Percentiles rank a stretch among this genome's conserved stretches.
These are phyloP conservation scores for Stemphylium beticola DNA, from an alignment of 2,329 filamentous ascomycete genomes.

Conservation along the genomic window DNA sequence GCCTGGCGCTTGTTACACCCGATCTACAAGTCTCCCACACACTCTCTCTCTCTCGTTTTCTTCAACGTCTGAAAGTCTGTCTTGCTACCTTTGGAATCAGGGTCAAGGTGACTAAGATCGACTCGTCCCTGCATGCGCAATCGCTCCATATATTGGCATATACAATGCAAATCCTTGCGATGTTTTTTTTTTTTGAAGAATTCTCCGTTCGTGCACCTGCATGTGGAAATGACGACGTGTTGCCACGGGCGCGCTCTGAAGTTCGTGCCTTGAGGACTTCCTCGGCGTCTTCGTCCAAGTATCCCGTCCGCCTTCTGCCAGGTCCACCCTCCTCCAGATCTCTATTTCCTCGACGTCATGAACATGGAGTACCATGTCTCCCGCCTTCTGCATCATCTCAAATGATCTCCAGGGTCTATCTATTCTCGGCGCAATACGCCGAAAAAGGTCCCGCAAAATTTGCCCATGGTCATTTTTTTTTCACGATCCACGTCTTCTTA, in stretches of 20 bases:
- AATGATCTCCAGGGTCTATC: constrained; percentile 24
- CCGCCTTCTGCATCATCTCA: constrained; percentile 12
- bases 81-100: not conserved
- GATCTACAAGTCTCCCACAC: not conserved
- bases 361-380: constrained; percentile 20
- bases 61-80: constrained; percentile 1
- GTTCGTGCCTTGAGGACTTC: constrained; percentile 10
- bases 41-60: not conserved
- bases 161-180: constrained; percentile 7
- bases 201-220: constrained; percentile 11
- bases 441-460: constrained; percentile 5
- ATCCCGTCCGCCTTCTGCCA: constrained; percentile 1
- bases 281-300: constrained; percentile 11
- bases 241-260: constrained; percentile 4
- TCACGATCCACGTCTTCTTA: constrained; percentile 18
- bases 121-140: constrained; percentile 13
- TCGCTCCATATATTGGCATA: constrained; percentile 11
- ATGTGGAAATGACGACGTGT: constrained; percentile 3
- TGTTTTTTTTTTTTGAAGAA: not conserved
- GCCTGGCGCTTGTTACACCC: not conserved
- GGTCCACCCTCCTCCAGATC: not conserved
- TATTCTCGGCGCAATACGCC: constrained; percentile 8
- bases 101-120: constrained; percentile 3
- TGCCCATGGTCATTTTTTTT: constrained; percentile 14
- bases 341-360: constrained; percentile 19